Percentiles rank a stretch among this genome's conserved stretches.
Conservation (phyloP, 2,329 filamentous ascomycete genomes). For the Cladosporium oxysporum region DNA sequence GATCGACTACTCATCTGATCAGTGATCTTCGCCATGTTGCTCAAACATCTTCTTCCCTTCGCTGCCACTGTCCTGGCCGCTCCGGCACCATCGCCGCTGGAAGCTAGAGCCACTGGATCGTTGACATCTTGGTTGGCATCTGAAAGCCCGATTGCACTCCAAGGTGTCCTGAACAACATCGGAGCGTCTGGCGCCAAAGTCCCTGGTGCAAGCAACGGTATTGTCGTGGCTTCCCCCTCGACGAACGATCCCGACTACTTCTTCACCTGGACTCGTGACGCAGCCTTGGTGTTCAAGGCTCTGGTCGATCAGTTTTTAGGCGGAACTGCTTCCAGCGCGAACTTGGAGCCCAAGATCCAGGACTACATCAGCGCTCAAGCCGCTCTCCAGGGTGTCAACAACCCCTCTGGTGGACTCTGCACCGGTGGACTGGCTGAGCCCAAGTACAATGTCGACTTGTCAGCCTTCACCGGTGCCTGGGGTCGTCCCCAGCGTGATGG, state of each 20-base stretch:
- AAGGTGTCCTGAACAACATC: slow-evolving; percentile 58
- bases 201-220: slow-evolving; percentile 50
- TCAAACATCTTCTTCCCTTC: slow-evolving; percentile 15
- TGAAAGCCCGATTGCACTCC: slow-evolving; percentile 51
- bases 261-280: slow-evolving; percentile 78
- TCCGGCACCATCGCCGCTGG: slow-evolving; percentile 22
- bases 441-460: slow-evolving; percentile 68
- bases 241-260: slow-evolving; percentile 62
- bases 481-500: slow-evolving; percentile 80
- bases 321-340: slow-evolving; percentile 51
- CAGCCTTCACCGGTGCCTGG: slow-evolving; percentile 58
- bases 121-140: slow-evolving; percentile 42
- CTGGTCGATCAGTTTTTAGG: slow-evolving; percentile 67
- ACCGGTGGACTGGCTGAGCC: slow-evolving; percentile 66
- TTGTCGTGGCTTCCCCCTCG: slow-evolving; percentile 59
- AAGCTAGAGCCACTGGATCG: slow-evolving; percentile 24
- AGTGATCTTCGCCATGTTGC: slow-evolving; percentile 13
- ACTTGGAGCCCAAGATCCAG: slow-evolving; percentile 62
- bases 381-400: slow-evolving; percentile 64
- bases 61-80: slow-evolving; percentile 15
- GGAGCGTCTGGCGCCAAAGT: slow-evolving; percentile 53
- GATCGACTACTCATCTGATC: not conserved
- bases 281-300: slow-evolving; percentile 68
- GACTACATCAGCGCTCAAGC: slow-evolving; percentile 70
- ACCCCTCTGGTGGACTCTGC: slow-evolving; percentile 64